Conservation (phyloP, 192 early-diverging fungal genomes). For the Rhizophagus prolifer region DNA sequence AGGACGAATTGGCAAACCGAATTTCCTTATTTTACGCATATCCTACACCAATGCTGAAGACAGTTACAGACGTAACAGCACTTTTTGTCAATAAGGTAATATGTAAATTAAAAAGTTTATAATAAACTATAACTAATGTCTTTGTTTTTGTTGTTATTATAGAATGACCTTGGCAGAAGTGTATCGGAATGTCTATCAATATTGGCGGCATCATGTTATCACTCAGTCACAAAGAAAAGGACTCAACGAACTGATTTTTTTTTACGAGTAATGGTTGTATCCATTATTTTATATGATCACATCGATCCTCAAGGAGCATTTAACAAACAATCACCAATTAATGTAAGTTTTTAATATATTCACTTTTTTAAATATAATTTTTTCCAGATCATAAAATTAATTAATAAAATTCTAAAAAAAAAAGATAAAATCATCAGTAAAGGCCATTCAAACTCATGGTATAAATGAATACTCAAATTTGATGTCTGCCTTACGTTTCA, state of each 20-base stretch:
- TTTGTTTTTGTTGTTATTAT: conserved; percentile 15
- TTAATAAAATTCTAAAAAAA: not conserved
- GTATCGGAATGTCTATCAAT: conserved; percentile 76
- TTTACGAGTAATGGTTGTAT: conserved; percentile 83
- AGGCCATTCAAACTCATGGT: conserved; percentile 64
- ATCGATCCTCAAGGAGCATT: conserved; percentile 78
- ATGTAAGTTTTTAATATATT: conserved; percentile 54
- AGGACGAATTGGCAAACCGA: conserved; percentile 86
- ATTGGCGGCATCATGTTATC: conserved; percentile 75
- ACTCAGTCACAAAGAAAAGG: conserved; percentile 73
- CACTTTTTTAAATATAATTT: conserved; percentile 1
- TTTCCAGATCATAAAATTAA: not conserved
- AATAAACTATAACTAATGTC: not conserved
- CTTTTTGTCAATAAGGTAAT: conserved; percentile 64
- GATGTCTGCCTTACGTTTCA: conserved; percentile 72
- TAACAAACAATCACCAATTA: conserved; percentile 73
- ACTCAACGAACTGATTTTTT: conserved; percentile 67
- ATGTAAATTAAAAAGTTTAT: not conserved
- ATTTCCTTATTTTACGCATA: conserved; percentile 98
- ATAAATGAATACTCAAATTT: conserved; percentile 54
- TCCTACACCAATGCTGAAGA: conserved; percentile 89
- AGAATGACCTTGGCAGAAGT: conserved; percentile 39
- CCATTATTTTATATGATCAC: conserved; percentile 91
- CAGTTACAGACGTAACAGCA: conserved; percentile 79
- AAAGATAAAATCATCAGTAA: conserved; percentile 61